Conservation (phyloP, 257 asterid species). For the Anisodus acutangulus region DNA sequence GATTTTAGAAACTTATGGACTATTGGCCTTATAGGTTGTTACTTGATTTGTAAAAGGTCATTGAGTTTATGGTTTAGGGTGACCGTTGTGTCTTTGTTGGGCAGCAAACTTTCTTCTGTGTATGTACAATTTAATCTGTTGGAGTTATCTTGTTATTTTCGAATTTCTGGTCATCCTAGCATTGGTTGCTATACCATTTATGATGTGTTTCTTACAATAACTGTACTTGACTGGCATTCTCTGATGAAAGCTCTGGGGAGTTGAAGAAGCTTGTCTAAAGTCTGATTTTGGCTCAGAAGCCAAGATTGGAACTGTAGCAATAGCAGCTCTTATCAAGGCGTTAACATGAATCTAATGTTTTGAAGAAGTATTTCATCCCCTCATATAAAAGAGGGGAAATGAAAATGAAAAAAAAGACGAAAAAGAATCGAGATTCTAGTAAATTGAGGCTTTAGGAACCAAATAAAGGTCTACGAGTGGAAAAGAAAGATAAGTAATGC, state of each 20-base stretch:
- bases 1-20: constrained; percentile 10
- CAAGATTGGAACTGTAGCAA: constrained; percentile 1
- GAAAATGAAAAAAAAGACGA: neutral
- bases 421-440: neutral
- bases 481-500: neutral
- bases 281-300: constrained; percentile 4
- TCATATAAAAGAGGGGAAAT: neutral
- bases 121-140: neutral
- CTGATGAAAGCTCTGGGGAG: neutral
- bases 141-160: neutral
- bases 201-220: neutral
- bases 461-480: neutral
- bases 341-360: constrained; percentile 19
- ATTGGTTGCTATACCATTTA: neutral
- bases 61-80: neutral
- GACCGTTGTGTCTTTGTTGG: neutral
- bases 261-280: constrained; percentile 6
- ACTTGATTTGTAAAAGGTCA: neutral
- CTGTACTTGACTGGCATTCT: neutral
- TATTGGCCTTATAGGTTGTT: neutral
- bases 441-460: constrained; percentile 2
- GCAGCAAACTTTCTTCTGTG: neutral
- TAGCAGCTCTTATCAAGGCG: neutral
- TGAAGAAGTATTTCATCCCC: neutral
- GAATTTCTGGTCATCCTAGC: constrained; percentile 11